Percentiles rank a stretch among this genome's conserved stretches.
Conservation (phyloP, 169 alveolate species). For the Eimeria zaria region DNA sequence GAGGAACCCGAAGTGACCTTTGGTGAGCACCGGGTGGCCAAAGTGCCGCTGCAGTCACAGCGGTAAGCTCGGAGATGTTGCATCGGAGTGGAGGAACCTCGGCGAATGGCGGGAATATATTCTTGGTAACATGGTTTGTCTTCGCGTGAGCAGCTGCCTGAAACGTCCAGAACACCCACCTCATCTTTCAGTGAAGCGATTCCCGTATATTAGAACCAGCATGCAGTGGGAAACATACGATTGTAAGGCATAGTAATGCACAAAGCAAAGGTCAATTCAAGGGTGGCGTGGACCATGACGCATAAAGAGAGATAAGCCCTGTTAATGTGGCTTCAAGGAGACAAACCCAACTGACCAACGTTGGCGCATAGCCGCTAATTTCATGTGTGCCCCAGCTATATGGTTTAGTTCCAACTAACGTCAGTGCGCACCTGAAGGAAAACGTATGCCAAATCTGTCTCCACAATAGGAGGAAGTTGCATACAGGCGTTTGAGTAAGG, state of each 20-base stretch:
- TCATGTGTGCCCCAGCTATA: not conserved
- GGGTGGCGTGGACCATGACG: not conserved
- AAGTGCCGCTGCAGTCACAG: not conserved
- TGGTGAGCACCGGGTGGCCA: conserved; percentile 63
- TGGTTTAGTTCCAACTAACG: not conserved
- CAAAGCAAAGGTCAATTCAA: not conserved
- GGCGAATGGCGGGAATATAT: conserved; percentile 39
- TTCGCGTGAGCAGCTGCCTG: conserved; percentile 36
- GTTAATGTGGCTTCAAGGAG: not conserved
- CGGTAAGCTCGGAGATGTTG: not conserved
- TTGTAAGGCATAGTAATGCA: not conserved
- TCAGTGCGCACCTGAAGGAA: conserved; percentile 37
- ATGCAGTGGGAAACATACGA: not conserved
- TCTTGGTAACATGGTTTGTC: not conserved
- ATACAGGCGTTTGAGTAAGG: conserved; percentile 57
- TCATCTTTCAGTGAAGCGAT: not conserved
- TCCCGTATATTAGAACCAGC: not conserved
- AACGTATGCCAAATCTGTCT: conserved; percentile 11
- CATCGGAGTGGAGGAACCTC: conserved; percentile 38
- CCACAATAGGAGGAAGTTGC: conserved; percentile 51
- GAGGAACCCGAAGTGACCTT: not conserved
- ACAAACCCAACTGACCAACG: not conserved
- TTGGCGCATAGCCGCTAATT: not conserved
- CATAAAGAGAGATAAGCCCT: not conserved
- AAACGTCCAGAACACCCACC: not conserved